These are phyloP conservation scores for Dacryopinax primogenitus DNA, from an alignment of 768 basidiomycete genomes.

Conservation along the genomic window DNA sequence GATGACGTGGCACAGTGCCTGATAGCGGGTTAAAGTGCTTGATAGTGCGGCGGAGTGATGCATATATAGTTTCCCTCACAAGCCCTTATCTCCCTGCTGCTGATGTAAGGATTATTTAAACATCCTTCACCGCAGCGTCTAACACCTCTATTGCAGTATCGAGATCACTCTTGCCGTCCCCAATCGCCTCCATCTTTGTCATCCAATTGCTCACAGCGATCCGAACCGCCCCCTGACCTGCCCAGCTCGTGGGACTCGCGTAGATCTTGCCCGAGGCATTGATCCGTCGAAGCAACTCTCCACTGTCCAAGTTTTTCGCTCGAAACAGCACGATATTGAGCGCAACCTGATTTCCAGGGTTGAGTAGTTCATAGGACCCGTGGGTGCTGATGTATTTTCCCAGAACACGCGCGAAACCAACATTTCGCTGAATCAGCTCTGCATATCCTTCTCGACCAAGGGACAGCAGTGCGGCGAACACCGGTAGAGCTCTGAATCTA, in stretches of 20 bases:
- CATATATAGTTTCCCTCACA: too few relatives aligned
- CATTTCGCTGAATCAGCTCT: slow-evolving; percentile 28
- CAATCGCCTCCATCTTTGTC: slow-evolving; percentile 17
- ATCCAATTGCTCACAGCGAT: slow-evolving; percentile 31
- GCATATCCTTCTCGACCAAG: slow-evolving; percentile 30
- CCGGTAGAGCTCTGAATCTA: slow-evolving; percentile 32
- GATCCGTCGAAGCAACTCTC: slow-evolving; percentile 23
- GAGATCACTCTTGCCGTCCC: slow-evolving; percentile 18
- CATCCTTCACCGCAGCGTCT: slow-evolving; percentile 18
- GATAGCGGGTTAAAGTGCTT: too few relatives aligned
- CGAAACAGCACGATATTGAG: slow-evolving; percentile 32
- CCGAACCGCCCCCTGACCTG: slow-evolving; percentile 27
- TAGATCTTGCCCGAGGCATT: slow-evolving; percentile 29
- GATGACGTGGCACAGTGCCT: too few relatives aligned
- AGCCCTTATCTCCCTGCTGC: too few relatives aligned
- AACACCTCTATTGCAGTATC: slow-evolving; percentile 22
- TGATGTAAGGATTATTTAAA: too few relatives aligned
- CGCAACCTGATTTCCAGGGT: slow-evolving; percentile 22
- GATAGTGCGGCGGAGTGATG: too few relatives aligned
- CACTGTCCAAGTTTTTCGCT: slow-evolving; percentile 13
- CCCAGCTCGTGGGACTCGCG: slow-evolving; percentile 29
- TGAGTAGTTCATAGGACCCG: slow-evolving; percentile 22
- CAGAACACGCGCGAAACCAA: slow-evolving; percentile 27
- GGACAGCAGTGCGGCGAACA: slow-evolving; percentile 30
- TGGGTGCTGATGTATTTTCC: slow-evolving; percentile 23